Base-by-base conservation (phyloP, 2,329 filamentous ascomycete species). In the Alternaria sp. region DNA sequence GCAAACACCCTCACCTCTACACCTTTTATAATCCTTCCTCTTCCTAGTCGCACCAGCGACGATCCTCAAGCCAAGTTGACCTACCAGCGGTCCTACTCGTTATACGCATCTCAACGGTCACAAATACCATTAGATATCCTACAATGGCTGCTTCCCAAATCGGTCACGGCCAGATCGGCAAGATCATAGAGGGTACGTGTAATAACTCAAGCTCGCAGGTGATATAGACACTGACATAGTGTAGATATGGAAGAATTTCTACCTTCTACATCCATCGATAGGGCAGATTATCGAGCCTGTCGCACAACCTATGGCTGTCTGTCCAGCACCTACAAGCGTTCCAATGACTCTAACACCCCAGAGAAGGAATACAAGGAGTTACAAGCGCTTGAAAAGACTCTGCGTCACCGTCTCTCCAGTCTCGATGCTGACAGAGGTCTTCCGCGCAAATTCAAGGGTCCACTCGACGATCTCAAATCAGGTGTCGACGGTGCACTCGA, bases 251-350 rank as follows among this genome's bases (percentile, higher is more conserved):
- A 59, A 26, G 46, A 48, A 14, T 59, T 67, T 11, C 65, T 73
- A 7, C 70, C 69, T 18, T 64, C 66, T 0, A 52, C 64, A 22
- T 62, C 61, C 5, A 48, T 65, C 51, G 51, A 64, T 22, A 63
- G 64, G 24, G 42, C 56, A 0, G 64, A 59, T 2, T 71, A 73
- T 57, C 51, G 58, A 28, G 34, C 59, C 3, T 65, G 63, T 39
- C 65, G 61, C 41, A 68, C 63, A 14, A 68, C 63, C 8, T 72
- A 68, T 34, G 67, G 70, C 2, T 61, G 66, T 9, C 44, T 72
- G n/a, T 64, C 61, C 14, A 61, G 52, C 7, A 58, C 57, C 20
- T 59, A 67, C 56, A 49, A 62, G 41, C 63, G 63, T 30, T 52
- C 62, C n/a, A 58, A 53, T 9, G 39, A 44, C 1, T 65, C 62